A percentile compares a stretch with the other conserved stretches of the same genome.
phyloP scores from a whole-genome alignment of 179 eudicot genomes.

The Drosera spatulata region DNA sequence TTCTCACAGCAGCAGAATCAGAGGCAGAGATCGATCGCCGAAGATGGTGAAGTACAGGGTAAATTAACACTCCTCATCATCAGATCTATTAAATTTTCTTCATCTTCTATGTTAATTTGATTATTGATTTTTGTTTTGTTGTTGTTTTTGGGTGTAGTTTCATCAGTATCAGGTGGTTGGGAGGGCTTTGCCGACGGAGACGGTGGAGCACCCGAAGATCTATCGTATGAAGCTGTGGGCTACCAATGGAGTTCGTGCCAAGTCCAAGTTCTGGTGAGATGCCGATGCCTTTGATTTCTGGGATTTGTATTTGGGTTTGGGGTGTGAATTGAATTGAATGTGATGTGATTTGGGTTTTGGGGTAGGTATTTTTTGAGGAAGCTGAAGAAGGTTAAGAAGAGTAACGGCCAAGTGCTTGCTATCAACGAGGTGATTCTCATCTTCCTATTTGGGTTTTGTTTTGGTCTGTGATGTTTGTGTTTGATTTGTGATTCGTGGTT shows the following conservation, averaged over 20 bases:
- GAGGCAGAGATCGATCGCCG: too few relatives aligned
- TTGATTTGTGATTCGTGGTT: not conserved
- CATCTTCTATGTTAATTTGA: too few relatives aligned
- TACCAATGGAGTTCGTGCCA: conserved; percentile 83
- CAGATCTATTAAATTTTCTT: too few relatives aligned
- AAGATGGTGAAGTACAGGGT: too few relatives aligned
- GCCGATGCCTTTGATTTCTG: not conserved
- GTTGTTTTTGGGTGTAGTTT: conserved; percentile 21
- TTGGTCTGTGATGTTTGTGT: not conserved
- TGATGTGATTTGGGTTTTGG: not conserved
- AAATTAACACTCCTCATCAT: too few relatives aligned
- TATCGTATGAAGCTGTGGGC: conserved; percentile 95
- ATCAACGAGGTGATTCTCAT: conserved; percentile 48
- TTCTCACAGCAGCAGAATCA: too few relatives aligned
- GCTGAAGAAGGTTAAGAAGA: conserved; percentile 87
- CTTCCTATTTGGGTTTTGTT: not conserved
- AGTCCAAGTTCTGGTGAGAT: conserved; percentile 71
- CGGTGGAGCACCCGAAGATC: conserved; percentile 68
- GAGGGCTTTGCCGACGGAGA: conserved; percentile 72
- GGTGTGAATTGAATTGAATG: not conserved
- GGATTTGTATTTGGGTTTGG: not conserved
- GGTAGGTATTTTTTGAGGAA: conserved; percentile 82
- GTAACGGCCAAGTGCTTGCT: conserved; percentile 79
- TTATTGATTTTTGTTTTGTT: too few relatives aligned
- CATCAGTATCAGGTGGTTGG: conserved; percentile 91